phyloP scores from a whole-genome alignment of 352 stramenopile genomes.

The Pythium grandisporangium region DNA sequence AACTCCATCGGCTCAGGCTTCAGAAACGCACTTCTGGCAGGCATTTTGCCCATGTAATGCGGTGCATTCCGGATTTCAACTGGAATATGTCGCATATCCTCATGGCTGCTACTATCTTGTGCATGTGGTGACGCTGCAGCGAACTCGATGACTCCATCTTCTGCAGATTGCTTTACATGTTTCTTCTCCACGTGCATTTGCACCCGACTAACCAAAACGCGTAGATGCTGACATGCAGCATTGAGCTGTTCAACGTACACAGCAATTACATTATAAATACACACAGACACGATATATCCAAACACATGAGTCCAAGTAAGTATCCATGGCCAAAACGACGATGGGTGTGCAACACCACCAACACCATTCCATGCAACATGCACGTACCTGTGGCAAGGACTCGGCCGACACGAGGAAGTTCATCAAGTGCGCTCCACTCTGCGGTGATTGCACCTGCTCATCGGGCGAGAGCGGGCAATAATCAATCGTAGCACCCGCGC shows the following conservation, averaged over 20 bases:
- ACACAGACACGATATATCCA: too few relatives aligned
- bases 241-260: slow-evolving; percentile 20
- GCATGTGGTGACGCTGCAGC: not conserved
- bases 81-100: too few relatives aligned
- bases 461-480: slow-evolving; percentile 52
- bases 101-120: too few relatives aligned
- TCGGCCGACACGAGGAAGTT: slow-evolving; percentile 48
- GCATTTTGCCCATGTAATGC: too few relatives aligned
- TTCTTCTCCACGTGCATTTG: slow-evolving; percentile 47
- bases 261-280: not conserved
- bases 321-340: too few relatives aligned
- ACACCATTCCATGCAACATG: not conserved
- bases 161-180: not conserved
- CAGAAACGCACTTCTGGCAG: too few relatives aligned
- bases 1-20: too few relatives aligned
- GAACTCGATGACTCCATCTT: not conserved
- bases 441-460: slow-evolving; percentile 24
- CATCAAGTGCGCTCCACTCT: slow-evolving; percentile 27
- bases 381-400: slow-evolving; percentile 21
- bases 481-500: slow-evolving; percentile 44
- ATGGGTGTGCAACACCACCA: too few relatives aligned
- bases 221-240: slow-evolving; percentile 27
- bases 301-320: too few relatives aligned
- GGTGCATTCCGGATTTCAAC: too few relatives aligned
- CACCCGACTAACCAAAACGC: slow-evolving; percentile 31